Base-by-base conservation (phyloP, 257 asterid species). In the Petunia secreta region DNA sequence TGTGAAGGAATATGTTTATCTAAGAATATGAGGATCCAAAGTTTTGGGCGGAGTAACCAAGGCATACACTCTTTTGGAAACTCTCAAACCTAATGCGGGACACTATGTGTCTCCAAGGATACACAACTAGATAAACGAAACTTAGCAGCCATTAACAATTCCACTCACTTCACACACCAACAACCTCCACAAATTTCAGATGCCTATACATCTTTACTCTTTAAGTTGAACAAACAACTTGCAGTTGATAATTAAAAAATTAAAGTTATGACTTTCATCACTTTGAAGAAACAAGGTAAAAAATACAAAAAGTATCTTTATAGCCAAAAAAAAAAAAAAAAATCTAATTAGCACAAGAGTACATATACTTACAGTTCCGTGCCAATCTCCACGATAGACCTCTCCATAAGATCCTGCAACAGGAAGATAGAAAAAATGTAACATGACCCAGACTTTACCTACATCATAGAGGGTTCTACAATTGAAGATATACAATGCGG, bases 331-430 rank as follows among this genome's bases (percentile, higher is more conserved):
- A 10, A 71, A 71, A 71, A 50, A 39, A 71, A 50, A 44, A 71
- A 11, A 48, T 48, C 34, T 71, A 71, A 46, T 39, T 64, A 34
- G 54, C 69, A 36, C 15, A 63, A 60, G 74, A 63, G 62, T 57
- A 25, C 80, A 44, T 75, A 48, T 80, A 94, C 99, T 91, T 87
- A 95, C 99, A 85, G 99, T 95, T 88, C 94, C 99, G 80, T 95
- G 99, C 99, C 98, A 95, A 75, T 95, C 99, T 63, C 98, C 99
- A 82, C 89, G 98, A 69, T 92, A 91, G 68, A 95, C 99, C 91
- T 95, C 99, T 5, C 99, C 99, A 65, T 95, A 95, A 82, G 97
- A 95, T 84, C 99, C 99, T 95, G 88, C 81, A 83, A 79, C 37
- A 80, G 82, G 81, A 58, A 37, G 75, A 84, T 80, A 79, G 5